These are phyloP conservation scores for Trichoderma polysporum DNA, from an alignment of 2,329 filamentous ascomycete genomes.

Conservation along the genomic window DNA sequence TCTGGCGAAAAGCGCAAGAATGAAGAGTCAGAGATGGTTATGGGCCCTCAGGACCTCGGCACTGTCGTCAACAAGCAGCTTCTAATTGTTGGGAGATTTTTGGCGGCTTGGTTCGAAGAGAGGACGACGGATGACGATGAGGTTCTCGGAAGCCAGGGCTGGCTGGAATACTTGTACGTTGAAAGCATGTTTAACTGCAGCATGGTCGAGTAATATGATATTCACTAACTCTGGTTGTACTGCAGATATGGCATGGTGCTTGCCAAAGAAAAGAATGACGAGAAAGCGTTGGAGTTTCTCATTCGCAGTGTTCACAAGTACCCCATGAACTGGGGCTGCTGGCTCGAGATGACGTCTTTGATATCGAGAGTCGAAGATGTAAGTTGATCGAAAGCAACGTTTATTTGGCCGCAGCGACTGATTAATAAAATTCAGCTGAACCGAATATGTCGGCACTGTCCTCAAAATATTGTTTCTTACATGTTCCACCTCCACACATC, in stretches of 20 bases:
- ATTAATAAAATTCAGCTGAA: conserved; percentile 57
- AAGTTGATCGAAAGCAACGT: conserved; percentile 37
- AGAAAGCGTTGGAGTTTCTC: conserved; percentile 81
- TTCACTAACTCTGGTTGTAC: neutral
- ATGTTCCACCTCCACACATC: conserved; percentile 92
- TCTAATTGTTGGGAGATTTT: conserved; percentile 67
- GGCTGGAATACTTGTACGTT: conserved; percentile 76
- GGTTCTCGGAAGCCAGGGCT: conserved; percentile 72
- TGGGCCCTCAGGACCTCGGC: conserved; percentile 88
- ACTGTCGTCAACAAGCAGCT: conserved; percentile 84
- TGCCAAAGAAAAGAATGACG: conserved; percentile 86
- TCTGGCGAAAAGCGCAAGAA: conserved; percentile 95
- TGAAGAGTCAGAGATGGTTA: conserved; percentile 95
- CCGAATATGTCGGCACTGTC: conserved; percentile 68
- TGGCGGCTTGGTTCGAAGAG: conserved; percentile 79
- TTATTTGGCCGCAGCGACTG: neutral
- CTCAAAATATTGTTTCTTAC: conserved; percentile 87
- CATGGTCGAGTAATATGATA: neutral
- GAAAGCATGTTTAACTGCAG: neutral
- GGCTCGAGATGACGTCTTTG: conserved; percentile 85
- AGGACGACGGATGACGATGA: conserved; percentile 59
- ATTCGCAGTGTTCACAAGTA: conserved; percentile 83
- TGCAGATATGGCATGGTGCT: conserved; percentile 80
- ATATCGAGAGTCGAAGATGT: conserved; percentile 80
- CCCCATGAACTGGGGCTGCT: conserved; percentile 96